Conservation (phyloP, 495 filamentous ascomycete species). For the Letharia columbiana region DNA sequence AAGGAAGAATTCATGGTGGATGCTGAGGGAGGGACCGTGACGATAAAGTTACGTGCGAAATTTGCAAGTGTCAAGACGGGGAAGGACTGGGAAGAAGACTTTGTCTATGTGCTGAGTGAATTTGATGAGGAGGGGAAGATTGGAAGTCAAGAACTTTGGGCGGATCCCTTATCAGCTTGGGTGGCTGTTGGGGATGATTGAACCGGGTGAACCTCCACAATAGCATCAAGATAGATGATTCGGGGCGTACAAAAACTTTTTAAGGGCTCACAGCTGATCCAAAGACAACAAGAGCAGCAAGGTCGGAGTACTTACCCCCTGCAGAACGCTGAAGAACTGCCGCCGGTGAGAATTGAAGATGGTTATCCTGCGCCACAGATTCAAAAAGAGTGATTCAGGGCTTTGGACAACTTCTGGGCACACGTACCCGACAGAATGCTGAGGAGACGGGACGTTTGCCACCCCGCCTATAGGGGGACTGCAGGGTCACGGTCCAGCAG, state of each 20-base stretch:
- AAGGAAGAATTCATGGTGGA: slow-evolving; percentile 30
- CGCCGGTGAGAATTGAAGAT: background rate
- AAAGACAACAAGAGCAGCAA: background rate
- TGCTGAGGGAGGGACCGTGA: slow-evolving; percentile 24
- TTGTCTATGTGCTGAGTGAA: slow-evolving; percentile 34
- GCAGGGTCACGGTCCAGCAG: background rate
- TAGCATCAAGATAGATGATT: background rate
- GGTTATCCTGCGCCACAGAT: background rate
- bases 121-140: slow-evolving; percentile 35
- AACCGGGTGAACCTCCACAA: background rate
- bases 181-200: slow-evolving; percentile 27
- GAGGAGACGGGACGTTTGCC: background rate
- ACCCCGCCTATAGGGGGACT: background rate
- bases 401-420: background rate
- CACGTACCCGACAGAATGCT: background rate
- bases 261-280: background rate
- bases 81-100: slow-evolving; percentile 33
- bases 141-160: slow-evolving; percentile 38
- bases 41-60: slow-evolving; percentile 27
- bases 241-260: background rate
- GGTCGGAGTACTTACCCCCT: no score
- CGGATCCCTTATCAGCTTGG: slow-evolving; percentile 37
- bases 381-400: background rate
- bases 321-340: background rate
- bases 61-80: slow-evolving; percentile 33